phyloP scores from a whole-genome alignment of 805 yeast genomes.

The Sugiyamaella valdiviana region DNA sequence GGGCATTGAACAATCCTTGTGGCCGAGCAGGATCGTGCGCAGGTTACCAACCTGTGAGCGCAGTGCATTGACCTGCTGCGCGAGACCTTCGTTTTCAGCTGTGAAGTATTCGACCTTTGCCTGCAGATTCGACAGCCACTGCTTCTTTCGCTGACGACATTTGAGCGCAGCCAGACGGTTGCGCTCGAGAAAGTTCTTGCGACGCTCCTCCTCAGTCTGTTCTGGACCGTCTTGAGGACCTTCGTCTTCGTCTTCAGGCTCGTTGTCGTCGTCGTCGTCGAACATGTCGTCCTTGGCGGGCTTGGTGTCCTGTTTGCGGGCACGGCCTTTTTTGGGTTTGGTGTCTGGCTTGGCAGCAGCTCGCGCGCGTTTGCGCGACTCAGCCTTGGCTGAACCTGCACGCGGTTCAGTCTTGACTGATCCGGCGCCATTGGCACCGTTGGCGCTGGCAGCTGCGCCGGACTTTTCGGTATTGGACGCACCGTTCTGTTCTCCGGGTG shows the following conservation, averaged over 20 bases:
- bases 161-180: conserved; percentile 93
- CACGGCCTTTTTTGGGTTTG: not conserved
- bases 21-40: conserved; percentile 11
- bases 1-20: conserved; percentile 11
- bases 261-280: conserved; percentile 3
- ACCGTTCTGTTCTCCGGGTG: not conserved
- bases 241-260: conserved; percentile 6
- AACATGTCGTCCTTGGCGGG: conserved; percentile 3
- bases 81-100: conserved; percentile 60
- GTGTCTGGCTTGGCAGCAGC: not conserved
- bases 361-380: not conserved
- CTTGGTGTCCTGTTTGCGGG: not conserved
- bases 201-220: conserved; percentile 66
- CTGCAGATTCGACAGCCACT: conserved; percentile 76
- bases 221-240: conserved; percentile 5
- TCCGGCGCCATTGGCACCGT: not conserved
- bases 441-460: not conserved
- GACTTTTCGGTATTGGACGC: not conserved
- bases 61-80: conserved; percentile 50
- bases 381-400: not conserved
- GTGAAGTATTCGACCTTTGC: conserved; percentile 66
- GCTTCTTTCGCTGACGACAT: conserved; percentile 92
- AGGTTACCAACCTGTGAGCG: conserved; percentile 52
- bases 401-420: not conserved
- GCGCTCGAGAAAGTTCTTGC: conserved; percentile 74